These are phyloP conservation scores for Turritis glabra DNA, from an alignment of 345 rosid genomes.

Conservation along the genomic window DNA sequence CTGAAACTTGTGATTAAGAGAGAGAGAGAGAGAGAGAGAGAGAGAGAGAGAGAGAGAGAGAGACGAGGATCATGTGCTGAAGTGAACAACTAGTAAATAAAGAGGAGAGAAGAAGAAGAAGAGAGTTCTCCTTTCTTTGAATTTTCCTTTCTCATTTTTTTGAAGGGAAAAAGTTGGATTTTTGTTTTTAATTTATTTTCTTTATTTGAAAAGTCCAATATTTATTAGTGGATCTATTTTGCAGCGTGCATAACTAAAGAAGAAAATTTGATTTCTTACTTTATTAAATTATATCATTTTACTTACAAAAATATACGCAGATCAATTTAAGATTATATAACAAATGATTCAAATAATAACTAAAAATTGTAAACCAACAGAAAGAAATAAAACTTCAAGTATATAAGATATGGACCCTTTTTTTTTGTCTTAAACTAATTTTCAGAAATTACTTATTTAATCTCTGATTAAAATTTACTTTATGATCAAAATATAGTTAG, in stretches of 20 bases:
- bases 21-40: conserved; percentile 9
- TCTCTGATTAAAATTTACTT: too few relatives aligned
- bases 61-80: conserved; percentile 38
- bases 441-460: neutral
- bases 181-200: neutral
- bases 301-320: neutral
- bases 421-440: too few relatives aligned
- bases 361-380: neutral
- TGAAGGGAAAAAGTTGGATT: neutral
- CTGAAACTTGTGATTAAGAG: conserved; percentile 30
- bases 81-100: conserved; percentile 41
- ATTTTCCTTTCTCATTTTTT: conserved; percentile 23
- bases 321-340: neutral
- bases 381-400: neutral
- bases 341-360: neutral
- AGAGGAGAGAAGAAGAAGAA: conserved; percentile 32
- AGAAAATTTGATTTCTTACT: neutral
- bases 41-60: conserved; percentile 7
- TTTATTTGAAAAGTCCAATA: conserved; percentile 20
- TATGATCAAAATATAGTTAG: neutral
- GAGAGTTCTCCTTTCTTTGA: conserved; percentile 21
- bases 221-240: conserved; percentile 6
- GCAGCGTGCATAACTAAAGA: neutral
- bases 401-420: too few relatives aligned
- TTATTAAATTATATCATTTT: neutral